A percentile compares a stretch with the other conserved stretches of the same genome.
phyloP scores from a whole-genome alignment of 768 basidiomycete species.

The Mrakia gelida region DNA sequence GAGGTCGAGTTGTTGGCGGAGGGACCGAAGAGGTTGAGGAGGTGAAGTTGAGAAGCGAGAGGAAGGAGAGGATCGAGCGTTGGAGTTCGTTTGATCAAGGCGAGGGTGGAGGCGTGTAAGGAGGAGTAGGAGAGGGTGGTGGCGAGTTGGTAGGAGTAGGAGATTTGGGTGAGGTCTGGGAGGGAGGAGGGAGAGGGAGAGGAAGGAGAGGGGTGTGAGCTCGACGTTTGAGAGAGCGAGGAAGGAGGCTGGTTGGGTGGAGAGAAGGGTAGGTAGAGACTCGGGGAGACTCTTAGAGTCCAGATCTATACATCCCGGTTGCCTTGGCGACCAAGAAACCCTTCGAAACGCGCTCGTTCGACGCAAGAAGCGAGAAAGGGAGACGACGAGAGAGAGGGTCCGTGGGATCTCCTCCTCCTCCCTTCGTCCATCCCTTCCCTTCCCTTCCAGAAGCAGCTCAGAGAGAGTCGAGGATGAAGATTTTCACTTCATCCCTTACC shows the following conservation, averaged over 20 bases:
- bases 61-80: constrained; percentile 75
- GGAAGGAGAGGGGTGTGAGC: no score
- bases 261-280: no score
- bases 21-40: constrained; percentile 70
- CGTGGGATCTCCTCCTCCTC: not conserved
- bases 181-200: no score
- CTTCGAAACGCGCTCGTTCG: not conserved
- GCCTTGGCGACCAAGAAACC: no score
- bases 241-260: no score
- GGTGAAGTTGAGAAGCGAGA: constrained; percentile 78
- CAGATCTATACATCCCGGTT: no score
- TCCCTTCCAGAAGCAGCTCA: not conserved
- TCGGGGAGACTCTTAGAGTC: no score
- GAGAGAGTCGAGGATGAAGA: no score
- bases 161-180: not conserved
- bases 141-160: constrained; percentile 27
- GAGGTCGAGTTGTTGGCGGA: constrained; percentile 34
- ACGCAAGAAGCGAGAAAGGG: constrained; percentile 35
- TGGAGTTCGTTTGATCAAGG: constrained; percentile 82
- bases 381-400: not conserved
- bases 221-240: no score
- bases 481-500: no score
- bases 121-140: constrained; percentile 69
- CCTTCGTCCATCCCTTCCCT: not conserved
- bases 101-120: constrained; percentile 75